Evolutionary conservation across 345 rosid species (phyloP).

Genomic region (Melaleuca quinquenervia): DNA sequence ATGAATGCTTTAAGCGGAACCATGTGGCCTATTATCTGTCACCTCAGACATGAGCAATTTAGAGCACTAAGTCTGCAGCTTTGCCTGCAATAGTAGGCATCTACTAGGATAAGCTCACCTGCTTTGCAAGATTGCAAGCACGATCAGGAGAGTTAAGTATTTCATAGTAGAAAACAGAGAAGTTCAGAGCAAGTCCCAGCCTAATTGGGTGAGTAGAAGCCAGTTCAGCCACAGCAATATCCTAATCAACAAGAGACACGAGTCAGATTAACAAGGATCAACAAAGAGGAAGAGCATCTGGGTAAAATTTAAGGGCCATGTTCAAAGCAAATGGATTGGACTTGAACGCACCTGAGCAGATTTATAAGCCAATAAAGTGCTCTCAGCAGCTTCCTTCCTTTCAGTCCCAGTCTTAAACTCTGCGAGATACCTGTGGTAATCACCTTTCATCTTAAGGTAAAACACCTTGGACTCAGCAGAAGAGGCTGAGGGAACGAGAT

Average conservation of each 20-base stretch:
- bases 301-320: neutral
- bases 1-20: neutral
- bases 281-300: neutral
- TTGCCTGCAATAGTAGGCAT: neutral
- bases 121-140: slow-evolving; percentile 92
- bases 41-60: neutral
- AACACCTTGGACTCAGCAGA: slow-evolving; percentile 91
- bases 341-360: slow-evolving; percentile 68
- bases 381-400: slow-evolving; percentile 98
- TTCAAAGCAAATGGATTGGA: neutral
- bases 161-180: slow-evolving; percentile 97
- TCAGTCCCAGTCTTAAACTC: slow-evolving; percentile 91
- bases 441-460: slow-evolving; percentile 98
- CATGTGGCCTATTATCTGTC: neutral
- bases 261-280: neutral
- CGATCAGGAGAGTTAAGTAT: slow-evolving; percentile 97
- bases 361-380: slow-evolving; percentile 87
- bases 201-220: slow-evolving; percentile 97
- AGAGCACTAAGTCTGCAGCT: neutral
- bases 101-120: slow-evolving; percentile 24
- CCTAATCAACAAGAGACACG: slow-evolving; percentile 32
- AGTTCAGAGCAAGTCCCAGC: slow-evolving; percentile 96
- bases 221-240: slow-evolving; percentile 79
- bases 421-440: slow-evolving; percentile 87
- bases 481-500: slow-evolving; percentile 77